Conservation (phyloP, 805 yeast genomes). For the Jamesozyma piceae region DNA sequence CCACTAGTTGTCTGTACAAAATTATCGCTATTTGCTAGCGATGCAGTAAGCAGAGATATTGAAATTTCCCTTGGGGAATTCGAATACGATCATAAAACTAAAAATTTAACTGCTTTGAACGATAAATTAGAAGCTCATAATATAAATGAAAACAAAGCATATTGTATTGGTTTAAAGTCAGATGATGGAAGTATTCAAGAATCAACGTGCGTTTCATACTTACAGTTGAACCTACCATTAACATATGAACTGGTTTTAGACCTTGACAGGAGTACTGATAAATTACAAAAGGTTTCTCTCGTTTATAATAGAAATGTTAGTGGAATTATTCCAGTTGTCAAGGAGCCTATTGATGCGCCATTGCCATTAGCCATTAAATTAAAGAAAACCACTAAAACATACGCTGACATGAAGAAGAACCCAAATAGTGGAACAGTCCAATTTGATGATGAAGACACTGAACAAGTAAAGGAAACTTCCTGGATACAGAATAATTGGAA, state of each 20-base stretch:
- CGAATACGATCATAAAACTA: background rate
- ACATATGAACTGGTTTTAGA: constrained; percentile 19
- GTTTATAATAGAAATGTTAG: constrained; percentile 8
- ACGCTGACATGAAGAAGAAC: constrained; percentile 21
- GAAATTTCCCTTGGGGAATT: background rate
- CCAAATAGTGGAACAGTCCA: constrained; percentile 10
- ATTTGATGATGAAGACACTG: constrained; percentile 18
- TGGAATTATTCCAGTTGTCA: constrained; percentile 14
- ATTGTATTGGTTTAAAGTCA: constrained; percentile 18
- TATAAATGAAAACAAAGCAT: constrained; percentile 3
- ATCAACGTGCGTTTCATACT: constrained; percentile 19
- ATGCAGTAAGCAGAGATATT: background rate
- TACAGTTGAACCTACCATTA: constrained; percentile 17
- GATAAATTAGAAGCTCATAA: background rate
- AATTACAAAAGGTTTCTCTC: constrained; percentile 16
- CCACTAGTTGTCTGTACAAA: background rate
- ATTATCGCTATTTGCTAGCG: background rate
- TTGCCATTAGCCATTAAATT: constrained; percentile 17
- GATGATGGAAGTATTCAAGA: constrained; percentile 4
- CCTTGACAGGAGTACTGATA: constrained; percentile 7
- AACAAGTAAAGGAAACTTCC: constrained; percentile 12
- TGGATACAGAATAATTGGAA: constrained; percentile 29
- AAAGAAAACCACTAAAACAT: constrained; percentile 26
- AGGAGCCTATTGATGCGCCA: constrained; percentile 15
- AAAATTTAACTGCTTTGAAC: background rate